Evolutionary conservation across 257 asterid genomes (phyloP), one percentile per base, ranked within the genome.

Genomic region (Solanum arcanum): DNA sequence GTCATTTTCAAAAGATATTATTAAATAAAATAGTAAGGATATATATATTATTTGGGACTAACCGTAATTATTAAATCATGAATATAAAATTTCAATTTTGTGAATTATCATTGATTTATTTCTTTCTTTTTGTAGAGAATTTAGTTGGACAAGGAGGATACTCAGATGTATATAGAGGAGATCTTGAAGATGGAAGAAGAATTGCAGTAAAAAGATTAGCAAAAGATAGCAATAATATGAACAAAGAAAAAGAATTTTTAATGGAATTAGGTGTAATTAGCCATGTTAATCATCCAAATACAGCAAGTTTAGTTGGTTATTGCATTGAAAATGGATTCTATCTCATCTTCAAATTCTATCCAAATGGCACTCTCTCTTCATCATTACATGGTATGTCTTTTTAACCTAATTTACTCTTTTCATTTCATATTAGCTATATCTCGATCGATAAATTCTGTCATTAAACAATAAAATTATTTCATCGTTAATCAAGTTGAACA

Each of bases 141-240:
- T 20, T 94, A 93, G 98, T 94, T 25, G 99, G 99, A 90, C 90
- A 93, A 90, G 99, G 99, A 66, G 98, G 99, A 16, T 95, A 93
- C 86, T 94, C 99, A 8, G 94, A 96, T 87, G 99, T 96, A 23
- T 96, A 95, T 29, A 94, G 78, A 88, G 99, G 99, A 31, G 86
- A 80, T 85, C 83, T 92, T 27, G 87, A 84, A 7, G 90, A 91
- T 37, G 97, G 94, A 81, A 46, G 88, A 62, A 90, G 66, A 59
- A 91, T 96, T 37, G 98, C 99, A 18, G 94, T 96, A 72, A 96
- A 96, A 91, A 90, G 96, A 83, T 91, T 96, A 88, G 88, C 96
- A 2, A 92, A 93, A 88, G 97, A 93, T 29, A 90, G 86, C 76
- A 92, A 89, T 7, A 90, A 91, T 68, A 89, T 91, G 59, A 91